Base-by-base conservation (phyloP, 148 eudicot genomes). In the Selenicereus undatus region DNA sequence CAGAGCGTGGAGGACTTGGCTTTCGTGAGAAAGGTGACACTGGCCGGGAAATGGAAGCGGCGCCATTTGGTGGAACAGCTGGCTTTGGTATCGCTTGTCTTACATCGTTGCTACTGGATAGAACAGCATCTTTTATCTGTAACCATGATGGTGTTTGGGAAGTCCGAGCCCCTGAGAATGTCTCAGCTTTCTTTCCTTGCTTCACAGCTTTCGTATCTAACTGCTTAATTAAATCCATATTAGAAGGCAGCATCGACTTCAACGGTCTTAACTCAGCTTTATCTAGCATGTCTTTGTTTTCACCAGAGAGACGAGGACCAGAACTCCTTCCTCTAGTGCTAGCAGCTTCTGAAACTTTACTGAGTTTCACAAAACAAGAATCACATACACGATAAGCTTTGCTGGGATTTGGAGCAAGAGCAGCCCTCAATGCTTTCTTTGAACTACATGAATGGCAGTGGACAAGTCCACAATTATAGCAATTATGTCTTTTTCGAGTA, bases 381-480 rank as follows among this genome's bases (percentile, higher is more conserved):
- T 93, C 99, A 88, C 99, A 95, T 3, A 95, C 99, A 73, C 99
- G 97, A 84, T 95, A 90, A 22, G 94, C 97, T 87, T 93, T 95
- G 78, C 86, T 80, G 24, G 99, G 98, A 86, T 90, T 92, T 24
- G 99, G 98, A 80, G 99, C 93, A 84, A 92, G 81, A 60, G 93
- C 99, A 11, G 99, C 99, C 84, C 95, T 90, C 36, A 81, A 65
- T 70, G 98, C 91, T 85, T 95, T 95, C 79, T 88, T 87, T 17
- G 99, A 93, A 82, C 94, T 95, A 83, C 99, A 95, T 0, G 97
- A 86, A 81, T 95, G 99, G 86, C 99, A 95, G 74, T 92, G 98
- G 22, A 96, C 99, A 78, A 92, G 95, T 66, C 99, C 99, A 86
- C 99, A 96, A 80, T 96, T 96, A 82, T 96, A 96, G 86, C 99